Conservation (phyloP, 192 early-diverging fungal species). For the Spizellomyces sp. region DNA sequence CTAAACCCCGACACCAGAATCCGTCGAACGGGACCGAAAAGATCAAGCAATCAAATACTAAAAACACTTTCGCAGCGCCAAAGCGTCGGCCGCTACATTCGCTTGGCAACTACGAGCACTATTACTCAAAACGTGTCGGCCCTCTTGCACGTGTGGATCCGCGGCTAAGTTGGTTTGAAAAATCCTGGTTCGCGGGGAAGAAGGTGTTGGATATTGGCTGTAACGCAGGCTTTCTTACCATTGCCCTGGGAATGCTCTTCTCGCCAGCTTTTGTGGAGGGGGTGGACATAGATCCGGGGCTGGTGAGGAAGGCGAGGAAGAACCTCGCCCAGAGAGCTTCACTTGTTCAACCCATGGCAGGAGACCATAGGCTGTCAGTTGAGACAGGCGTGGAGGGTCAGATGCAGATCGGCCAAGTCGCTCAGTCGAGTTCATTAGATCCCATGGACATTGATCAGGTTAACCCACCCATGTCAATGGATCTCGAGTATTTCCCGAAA, state of each 20-base stretch:
- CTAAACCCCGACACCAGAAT: no score
- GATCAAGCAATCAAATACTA: no score
- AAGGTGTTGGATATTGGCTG: slow-evolving; percentile 79
- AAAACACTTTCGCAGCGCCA: neutral
- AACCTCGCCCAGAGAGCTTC: slow-evolving; percentile 30
- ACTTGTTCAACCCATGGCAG: neutral
- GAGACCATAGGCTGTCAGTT: neutral
- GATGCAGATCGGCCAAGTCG: slow-evolving; percentile 1
- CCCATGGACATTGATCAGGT: neutral
- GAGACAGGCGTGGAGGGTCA: neutral
- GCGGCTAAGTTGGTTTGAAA: slow-evolving; percentile 57
- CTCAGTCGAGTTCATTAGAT: neutral
- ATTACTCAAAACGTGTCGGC: slow-evolving; percentile 54
- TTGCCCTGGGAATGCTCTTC: slow-evolving; percentile 51
- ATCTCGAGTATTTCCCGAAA: slow-evolving; percentile 57
- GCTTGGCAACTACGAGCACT: slow-evolving; percentile 61
- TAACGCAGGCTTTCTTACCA: slow-evolving; percentile 67
- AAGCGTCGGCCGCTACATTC: neutral
- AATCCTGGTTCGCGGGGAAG: slow-evolving; percentile 52
- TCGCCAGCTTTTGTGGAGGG: slow-evolving; percentile 60
- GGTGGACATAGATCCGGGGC: slow-evolving; percentile 71
- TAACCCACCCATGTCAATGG: neutral
- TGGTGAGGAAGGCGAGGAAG: slow-evolving; percentile 62
- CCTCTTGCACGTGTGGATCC: slow-evolving; percentile 44
- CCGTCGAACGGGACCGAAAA: no score